Percentiles rank a stretch among this genome's conserved stretches.
Conservation (phyloP, 306 rosid genomes). For the Prosopis cineraria region DNA sequence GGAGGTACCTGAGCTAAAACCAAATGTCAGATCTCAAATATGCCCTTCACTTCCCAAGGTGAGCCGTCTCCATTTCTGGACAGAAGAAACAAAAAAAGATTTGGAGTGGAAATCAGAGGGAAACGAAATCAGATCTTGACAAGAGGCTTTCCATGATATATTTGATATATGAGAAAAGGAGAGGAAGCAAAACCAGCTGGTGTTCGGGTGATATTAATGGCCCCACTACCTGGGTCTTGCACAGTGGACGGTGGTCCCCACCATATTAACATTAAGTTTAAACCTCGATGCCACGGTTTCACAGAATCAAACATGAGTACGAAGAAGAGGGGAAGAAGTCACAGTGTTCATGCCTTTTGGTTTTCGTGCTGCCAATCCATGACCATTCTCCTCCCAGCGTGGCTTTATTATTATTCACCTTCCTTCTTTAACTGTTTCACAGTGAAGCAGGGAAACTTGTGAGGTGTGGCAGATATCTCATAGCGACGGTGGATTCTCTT, state of each 20-base stretch:
- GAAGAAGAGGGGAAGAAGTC: neutral
- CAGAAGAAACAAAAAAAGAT: constrained; percentile 42
- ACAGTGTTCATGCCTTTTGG: neutral
- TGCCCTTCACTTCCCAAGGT: constrained; percentile 28
- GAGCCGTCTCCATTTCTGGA: constrained; percentile 13
- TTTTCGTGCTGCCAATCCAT: constrained; percentile 1
- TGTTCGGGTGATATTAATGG: constrained; percentile 40
- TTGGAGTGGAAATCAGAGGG: constrained; percentile 36
- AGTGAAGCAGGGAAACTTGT: neutral
- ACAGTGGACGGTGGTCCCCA: constrained; percentile 47
- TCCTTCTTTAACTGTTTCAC: neutral
- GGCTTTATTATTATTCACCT: constrained; percentile 10
- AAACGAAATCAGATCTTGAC: constrained; percentile 63
- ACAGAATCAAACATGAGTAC: constrained; percentile 16
- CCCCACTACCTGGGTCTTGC: constrained; percentile 43
- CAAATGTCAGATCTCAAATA: constrained; percentile 69
- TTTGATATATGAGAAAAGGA: constrained; percentile 51
- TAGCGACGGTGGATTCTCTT: neutral
- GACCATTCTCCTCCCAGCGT: too few relatives aligned
- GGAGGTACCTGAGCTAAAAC: constrained; percentile 53
- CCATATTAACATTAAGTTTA: constrained; percentile 19
- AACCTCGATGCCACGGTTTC: neutral
- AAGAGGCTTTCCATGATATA: constrained; percentile 42
- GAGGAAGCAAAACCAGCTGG: constrained; percentile 54
- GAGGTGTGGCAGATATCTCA: neutral